A percentile compares a stretch with the other conserved stretches of the same genome.
phyloP scores from a whole-genome alignment of 2,329 filamentous ascomycete genomes.

The Cladophialophora psammophila region DNA sequence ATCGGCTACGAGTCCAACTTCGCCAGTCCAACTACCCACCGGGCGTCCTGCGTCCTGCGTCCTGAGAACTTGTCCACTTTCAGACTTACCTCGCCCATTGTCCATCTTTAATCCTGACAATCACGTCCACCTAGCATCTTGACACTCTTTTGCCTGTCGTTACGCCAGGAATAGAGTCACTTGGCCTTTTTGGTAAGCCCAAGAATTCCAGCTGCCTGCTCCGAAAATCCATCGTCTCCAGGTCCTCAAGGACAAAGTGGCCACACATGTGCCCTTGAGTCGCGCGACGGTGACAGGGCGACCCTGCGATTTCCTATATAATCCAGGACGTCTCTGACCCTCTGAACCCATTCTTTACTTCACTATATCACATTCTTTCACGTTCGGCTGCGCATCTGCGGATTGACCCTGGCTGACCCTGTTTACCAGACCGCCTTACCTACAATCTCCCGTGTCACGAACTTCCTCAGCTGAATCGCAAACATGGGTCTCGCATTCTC shows the following conservation, averaged over 20 bases:
- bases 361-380: constrained; percentile 1
- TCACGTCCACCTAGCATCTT: constrained; percentile 25
- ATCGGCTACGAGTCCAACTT: constrained; percentile 8
- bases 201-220: constrained; percentile 37
- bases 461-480: constrained; percentile 48
- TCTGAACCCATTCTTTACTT: constrained; percentile 7
- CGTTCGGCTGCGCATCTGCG: constrained; percentile 9
- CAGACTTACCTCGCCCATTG: constrained; percentile 26
- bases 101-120: constrained; percentile 29
- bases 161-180: constrained; percentile 29
- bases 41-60: constrained; percentile 23
- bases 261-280: constrained; percentile 37
- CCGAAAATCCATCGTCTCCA: constrained; percentile 13
- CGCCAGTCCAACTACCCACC: constrained; percentile 10
- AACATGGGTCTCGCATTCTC: constrained; percentile 98
- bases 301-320: constrained; percentile 20
- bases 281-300: constrained; percentile 27
- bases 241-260: constrained; percentile 41
- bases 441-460: constrained; percentile 37
- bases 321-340: constrained; percentile 11
- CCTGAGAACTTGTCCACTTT: constrained; percentile 31
- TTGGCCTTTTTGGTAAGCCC: constrained; percentile 36
- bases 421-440: constrained; percentile 49
- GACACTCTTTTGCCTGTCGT: constrained; percentile 33
- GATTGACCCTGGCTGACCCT: constrained; percentile 34